A percentile compares a stretch with the other conserved stretches of the same genome.
phyloP scores from a whole-genome alignment of 2,329 filamentous ascomycete genomes.

The Alternaria brassicicola region DNA sequence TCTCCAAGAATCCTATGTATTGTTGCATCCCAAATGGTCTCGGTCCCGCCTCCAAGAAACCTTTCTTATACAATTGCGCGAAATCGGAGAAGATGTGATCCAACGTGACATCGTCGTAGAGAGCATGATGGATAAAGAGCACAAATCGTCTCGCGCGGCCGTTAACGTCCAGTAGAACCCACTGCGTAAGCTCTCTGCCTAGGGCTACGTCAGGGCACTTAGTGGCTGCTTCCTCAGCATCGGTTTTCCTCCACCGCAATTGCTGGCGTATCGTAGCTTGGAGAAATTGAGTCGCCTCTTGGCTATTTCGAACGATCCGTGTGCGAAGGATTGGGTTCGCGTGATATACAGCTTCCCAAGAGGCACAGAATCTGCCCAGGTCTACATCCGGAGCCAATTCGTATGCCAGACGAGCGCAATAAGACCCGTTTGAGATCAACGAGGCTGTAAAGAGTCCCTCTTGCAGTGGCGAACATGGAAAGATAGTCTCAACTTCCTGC shows the following conservation, averaged over 20 bases:
- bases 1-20: not conserved
- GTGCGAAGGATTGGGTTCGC: not conserved
- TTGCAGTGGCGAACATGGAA: not conserved
- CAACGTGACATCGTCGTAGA: not conserved
- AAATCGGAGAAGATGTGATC: not conserved
- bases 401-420: not conserved
- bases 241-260: not conserved
- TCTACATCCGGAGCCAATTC: not conserved
- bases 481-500: not conserved
- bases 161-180: not conserved
- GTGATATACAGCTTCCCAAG: not conserved
- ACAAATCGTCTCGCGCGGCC: not conserved
- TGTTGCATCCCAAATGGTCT: not conserved
- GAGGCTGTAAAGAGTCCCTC: not conserved
- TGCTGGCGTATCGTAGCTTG: not conserved
- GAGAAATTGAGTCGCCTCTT: not conserved
- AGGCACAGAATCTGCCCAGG: not conserved
- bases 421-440: not conserved
- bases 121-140: not conserved
- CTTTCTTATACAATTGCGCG: not conserved
- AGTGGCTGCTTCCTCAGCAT: not conserved
- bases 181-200: not conserved
- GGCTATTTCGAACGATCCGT: not conserved
- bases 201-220: not conserved
- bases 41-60: not conserved